Conservation (phyloP, 495 filamentous ascomycete genomes). For the Poronia punctata region DNA sequence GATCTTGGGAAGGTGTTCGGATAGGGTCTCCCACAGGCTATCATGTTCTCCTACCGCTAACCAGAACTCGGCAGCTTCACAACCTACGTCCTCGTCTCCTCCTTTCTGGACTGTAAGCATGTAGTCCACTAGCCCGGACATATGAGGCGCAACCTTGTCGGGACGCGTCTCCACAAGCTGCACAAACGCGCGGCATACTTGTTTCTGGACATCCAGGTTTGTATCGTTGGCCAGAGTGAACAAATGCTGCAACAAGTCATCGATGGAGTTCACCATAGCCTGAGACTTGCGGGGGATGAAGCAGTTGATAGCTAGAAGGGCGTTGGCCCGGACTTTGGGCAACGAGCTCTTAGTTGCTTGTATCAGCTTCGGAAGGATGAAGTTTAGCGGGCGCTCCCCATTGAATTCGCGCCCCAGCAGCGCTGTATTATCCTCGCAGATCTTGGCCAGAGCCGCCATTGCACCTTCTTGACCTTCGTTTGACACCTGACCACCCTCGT, state of each 20-base stretch:
- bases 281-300: conserved; percentile 79
- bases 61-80: conserved; percentile 98
- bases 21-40: conserved; percentile 62
- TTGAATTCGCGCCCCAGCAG: conserved; percentile 78
- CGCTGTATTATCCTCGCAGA: conserved; percentile 93
- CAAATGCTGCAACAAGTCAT: conserved; percentile 70
- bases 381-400: conserved; percentile 76
- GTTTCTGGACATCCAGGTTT: conserved; percentile 71
- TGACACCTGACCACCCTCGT: conserved; percentile 59
- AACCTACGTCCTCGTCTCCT: conserved; percentile 83
- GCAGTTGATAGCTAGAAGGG: conserved; percentile 79
- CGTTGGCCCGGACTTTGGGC: conserved; percentile 67
- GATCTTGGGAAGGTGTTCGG: conserved; percentile 73
- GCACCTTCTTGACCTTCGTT: conserved; percentile 79
- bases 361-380: conserved; percentile 87
- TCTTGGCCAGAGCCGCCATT: conserved; percentile 86
- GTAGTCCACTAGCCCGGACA: conserved; percentile 85
- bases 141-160: conserved; percentile 82
- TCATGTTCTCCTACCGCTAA: conserved; percentile 85
- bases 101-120: conserved; percentile 84
- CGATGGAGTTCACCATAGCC: conserved; percentile 66
- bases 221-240: conserved; percentile 73
- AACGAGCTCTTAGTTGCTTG: conserved; percentile 70
- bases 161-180: conserved; percentile 86
- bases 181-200: conserved; percentile 89